phyloP scores from a whole-genome alignment of 139 green algal genomes.

The Nannochloris sp. region DNA sequence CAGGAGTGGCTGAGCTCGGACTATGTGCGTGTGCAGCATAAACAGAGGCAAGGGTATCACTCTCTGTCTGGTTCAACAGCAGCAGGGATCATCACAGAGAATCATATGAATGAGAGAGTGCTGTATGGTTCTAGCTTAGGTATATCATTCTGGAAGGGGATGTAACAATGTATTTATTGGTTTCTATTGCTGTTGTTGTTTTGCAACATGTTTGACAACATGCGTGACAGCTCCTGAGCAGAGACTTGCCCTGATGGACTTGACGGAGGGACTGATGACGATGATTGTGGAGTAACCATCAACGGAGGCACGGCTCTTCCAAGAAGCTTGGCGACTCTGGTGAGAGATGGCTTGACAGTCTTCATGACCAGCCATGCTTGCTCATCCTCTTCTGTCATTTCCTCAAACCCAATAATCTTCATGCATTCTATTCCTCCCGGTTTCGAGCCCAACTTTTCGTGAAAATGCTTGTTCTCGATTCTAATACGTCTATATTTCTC shows the following conservation, averaged over 20 bases:
- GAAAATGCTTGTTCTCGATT: slow-evolving; percentile 8
- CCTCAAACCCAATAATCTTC: slow-evolving; percentile 22
- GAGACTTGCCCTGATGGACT: neutral
- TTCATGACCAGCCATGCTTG: slow-evolving; percentile 2
- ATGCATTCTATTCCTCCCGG: slow-evolving; percentile 25
- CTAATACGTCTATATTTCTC: slow-evolving; percentile 25
- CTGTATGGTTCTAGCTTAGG: neutral
- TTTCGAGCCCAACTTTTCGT: slow-evolving; percentile 14
- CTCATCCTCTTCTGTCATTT: slow-evolving; percentile 9
- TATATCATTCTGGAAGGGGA: neutral
- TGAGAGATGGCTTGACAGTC: neutral
- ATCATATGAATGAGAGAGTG: neutral
- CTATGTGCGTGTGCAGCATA: slow-evolving; percentile 30
- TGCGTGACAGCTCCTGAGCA: neutral
- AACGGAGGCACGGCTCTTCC: neutral
- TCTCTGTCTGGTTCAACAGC: slow-evolving; percentile 7
- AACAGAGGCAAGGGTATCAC: slow-evolving; percentile 40
- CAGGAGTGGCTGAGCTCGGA: neutral
- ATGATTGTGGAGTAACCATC: neutral
- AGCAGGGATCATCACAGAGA: neutral
- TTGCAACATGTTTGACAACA: neutral
- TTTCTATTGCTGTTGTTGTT: neutral
- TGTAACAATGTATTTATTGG: neutral
- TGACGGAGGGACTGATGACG: neutral
- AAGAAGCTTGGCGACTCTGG: neutral